These are phyloP conservation scores for Debaryomyces singareniensis DNA, from an alignment of 1,139 yeast genomes.

Conservation along the genomic window DNA sequence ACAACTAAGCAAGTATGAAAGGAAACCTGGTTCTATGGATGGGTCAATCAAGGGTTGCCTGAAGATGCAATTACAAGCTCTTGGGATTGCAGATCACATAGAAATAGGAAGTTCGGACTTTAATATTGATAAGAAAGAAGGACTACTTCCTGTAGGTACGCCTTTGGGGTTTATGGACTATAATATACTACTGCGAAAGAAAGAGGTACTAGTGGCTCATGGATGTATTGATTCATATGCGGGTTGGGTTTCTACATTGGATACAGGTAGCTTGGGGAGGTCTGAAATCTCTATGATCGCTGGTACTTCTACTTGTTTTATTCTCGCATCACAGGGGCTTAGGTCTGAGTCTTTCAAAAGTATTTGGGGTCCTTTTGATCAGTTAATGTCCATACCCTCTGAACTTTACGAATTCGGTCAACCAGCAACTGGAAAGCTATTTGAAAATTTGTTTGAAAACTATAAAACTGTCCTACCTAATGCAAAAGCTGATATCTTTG, in stretches of 20 bases:
- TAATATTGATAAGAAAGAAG: constrained; percentile 1
- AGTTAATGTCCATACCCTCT: constrained; percentile 13
- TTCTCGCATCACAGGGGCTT: constrained; percentile 19
- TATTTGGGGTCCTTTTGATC: constrained; percentile 52
- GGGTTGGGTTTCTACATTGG: constrained; percentile 40
- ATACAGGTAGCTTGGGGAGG: constrained; percentile 5
- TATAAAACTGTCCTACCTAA: constrained; percentile 7
- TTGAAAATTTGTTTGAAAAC: constrained; percentile 40
- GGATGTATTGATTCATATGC: constrained; percentile 57
- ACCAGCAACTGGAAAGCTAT: constrained; percentile 50
- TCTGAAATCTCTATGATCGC: constrained; percentile 44
- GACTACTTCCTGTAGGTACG: constrained; percentile 13
- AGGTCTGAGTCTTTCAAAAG: constrained; percentile 24
- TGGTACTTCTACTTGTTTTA: constrained; percentile 55
- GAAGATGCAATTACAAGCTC: constrained; percentile 12
- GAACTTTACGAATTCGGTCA: constrained; percentile 48
- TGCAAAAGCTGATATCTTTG: constrained; percentile 14
- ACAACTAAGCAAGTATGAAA: constrained; percentile 2
- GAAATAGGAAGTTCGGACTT: constrained; percentile 11
- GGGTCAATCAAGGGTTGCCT: constrained; percentile 56
- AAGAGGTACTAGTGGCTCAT: constrained; percentile 21
- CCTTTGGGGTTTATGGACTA: constrained; percentile 12
- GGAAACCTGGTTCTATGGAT: constrained; percentile 30
- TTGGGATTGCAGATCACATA: constrained; percentile 14
- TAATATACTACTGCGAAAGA: not conserved